Conservation (phyloP, 148 eudicot genomes). For the Diospyros lotus region DNA sequence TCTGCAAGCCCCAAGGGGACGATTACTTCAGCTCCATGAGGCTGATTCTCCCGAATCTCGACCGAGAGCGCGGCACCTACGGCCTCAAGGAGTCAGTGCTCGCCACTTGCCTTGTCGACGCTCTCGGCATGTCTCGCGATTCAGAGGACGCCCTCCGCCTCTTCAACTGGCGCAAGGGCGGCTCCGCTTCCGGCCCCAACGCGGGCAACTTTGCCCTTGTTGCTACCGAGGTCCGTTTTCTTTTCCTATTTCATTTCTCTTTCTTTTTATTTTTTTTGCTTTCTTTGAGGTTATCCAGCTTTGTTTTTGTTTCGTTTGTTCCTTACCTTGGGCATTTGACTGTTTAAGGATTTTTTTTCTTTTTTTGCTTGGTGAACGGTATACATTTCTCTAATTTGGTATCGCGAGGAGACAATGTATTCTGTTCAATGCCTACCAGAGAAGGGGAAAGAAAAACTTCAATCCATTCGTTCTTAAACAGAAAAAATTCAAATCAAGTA, state of each 20-base stretch:
- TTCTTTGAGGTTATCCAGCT: no score
- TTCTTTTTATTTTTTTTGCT: no score
- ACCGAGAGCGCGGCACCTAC: conserved; percentile 79
- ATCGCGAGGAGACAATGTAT: no score
- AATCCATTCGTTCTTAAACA: no score
- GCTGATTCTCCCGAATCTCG: conserved; percentile 65
- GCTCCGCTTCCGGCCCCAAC: conserved; percentile 47
- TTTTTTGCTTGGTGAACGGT: no score
- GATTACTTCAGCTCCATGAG: conserved; percentile 71
- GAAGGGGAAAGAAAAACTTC: no score
- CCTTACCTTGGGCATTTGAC: no score
- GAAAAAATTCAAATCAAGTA: no score
- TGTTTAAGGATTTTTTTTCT: no score
- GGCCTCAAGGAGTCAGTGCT: conserved; percentile 78
- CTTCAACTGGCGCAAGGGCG: conserved; percentile 89
- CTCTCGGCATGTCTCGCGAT: conserved; percentile 73
- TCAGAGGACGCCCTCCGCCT: conserved; percentile 66
- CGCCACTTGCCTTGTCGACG: conserved; percentile 67
- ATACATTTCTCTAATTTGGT: no score
- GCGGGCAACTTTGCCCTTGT: conserved; percentile 79
- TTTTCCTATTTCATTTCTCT: background rate
- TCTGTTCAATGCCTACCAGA: no score
- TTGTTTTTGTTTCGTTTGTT: no score
- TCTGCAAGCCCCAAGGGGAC: conserved; percentile 46
- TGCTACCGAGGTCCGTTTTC: conserved; percentile 49